Percentiles rank a stretch among this genome's conserved stretches.
phyloP scores from a whole-genome alignment of 495 filamentous ascomycete genomes.

The Daldinia caldariorum region DNA sequence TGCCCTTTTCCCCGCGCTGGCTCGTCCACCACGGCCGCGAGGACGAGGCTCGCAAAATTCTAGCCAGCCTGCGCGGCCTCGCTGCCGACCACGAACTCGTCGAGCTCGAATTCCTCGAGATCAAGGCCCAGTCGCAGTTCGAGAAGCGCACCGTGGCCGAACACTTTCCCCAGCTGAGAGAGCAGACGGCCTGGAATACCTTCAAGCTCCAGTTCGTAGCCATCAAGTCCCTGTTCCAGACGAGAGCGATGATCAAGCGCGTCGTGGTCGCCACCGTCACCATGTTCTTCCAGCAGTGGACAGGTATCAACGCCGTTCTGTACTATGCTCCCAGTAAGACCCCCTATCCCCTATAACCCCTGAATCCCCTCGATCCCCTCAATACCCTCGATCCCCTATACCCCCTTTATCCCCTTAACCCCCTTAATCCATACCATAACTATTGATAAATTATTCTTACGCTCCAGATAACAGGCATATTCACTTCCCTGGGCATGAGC shows the following conservation, averaged over 20 bases:
- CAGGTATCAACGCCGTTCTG: slow-evolving; percentile 75
- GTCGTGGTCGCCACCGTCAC: slow-evolving; percentile 73
- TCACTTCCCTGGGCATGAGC: slow-evolving; percentile 71
- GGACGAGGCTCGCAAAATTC: slow-evolving; percentile 72
- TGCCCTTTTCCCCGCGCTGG: slow-evolving; percentile 87
- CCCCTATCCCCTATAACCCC: too few species aligned
- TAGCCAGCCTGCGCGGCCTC: slow-evolving; percentile 72
- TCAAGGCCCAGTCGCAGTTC: slow-evolving; percentile 80
- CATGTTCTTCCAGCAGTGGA: slow-evolving; percentile 84
- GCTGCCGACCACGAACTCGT: slow-evolving; percentile 69
- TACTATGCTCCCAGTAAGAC: slow-evolving; percentile 70
- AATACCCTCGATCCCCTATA: too few species aligned
- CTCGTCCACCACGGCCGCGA: slow-evolving; percentile 77
- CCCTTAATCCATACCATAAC: background rate
- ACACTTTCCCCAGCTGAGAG: slow-evolving; percentile 73
- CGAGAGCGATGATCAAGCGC: slow-evolving; percentile 77
- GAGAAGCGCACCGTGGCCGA: slow-evolving; percentile 79
- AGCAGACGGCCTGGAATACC: slow-evolving; percentile 66
- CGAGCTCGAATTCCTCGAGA: slow-evolving; percentile 81
- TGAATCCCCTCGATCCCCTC: too few species aligned
- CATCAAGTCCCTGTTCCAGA: slow-evolving; percentile 76
- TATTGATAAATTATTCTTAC: background rate
- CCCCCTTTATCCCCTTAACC: too few species aligned
- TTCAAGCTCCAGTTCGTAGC: slow-evolving; percentile 78
- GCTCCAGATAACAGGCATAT: slow-evolving; percentile 57